phyloP scores from a whole-genome alignment of 805 yeast genomes.

The Isabelozyma gotoi region DNA sequence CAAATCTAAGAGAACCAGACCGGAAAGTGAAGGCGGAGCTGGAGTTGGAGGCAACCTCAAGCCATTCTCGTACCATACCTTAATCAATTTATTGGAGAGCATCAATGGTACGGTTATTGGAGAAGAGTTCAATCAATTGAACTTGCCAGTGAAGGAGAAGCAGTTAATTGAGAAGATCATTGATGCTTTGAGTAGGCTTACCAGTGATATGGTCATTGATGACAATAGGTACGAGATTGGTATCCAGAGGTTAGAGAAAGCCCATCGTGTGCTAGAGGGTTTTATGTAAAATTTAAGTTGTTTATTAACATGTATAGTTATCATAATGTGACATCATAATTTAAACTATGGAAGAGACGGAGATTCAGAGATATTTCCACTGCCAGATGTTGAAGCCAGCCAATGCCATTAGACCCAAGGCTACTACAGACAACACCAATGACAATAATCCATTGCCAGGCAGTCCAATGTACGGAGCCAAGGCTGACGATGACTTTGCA shows the following conservation, averaged over 20 bases:
- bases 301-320: background rate
- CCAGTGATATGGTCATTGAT: constrained; percentile 88
- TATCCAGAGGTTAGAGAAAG: constrained; percentile 72
- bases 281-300: constrained; percentile 32
- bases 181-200: constrained; percentile 79
- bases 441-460: background rate
- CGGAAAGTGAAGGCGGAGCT: constrained; percentile 2
- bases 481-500: background rate
- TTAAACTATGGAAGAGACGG: background rate
- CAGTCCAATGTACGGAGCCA: background rate
- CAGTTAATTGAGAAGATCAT: constrained; percentile 80
- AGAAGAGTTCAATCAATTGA: constrained; percentile 70
- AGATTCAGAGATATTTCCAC: background rate
- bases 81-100: constrained; percentile 53
- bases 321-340: background rate
- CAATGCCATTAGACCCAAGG: background rate
- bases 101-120: constrained; percentile 64
- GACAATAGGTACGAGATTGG: constrained; percentile 81
- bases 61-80: constrained; percentile 43
- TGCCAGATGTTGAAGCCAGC: background rate
- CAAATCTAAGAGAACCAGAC: constrained; percentile 7
- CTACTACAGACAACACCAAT: background rate
- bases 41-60: constrained; percentile 17
- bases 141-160: constrained; percentile 73
- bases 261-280: constrained; percentile 85